These are phyloP conservation scores for Pilasporangium apinafurcum DNA, from an alignment of 352 stramenopile genomes.

Conservation along the genomic window DNA sequence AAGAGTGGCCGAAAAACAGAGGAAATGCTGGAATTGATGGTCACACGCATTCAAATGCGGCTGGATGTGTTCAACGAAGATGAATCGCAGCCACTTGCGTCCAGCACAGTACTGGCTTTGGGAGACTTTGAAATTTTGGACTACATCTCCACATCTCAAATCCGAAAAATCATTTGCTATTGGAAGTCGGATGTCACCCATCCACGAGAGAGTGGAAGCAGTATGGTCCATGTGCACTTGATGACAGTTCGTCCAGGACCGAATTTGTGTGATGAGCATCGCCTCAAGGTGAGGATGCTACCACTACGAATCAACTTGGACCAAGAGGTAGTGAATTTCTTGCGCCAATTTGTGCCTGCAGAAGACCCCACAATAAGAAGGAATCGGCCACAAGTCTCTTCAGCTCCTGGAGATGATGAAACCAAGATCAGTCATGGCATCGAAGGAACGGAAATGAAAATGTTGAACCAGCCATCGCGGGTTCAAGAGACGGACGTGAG, in stretches of 20 bases:
- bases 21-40: constrained; percentile 83
- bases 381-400: too few species aligned
- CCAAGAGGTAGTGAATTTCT: constrained; percentile 82
- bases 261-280: constrained; percentile 80
- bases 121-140: constrained; percentile 82
- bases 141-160: constrained; percentile 88
- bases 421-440: constrained; percentile 16
- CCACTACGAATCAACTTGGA: constrained; percentile 82
- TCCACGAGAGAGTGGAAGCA: constrained; percentile 77
- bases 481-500: constrained; percentile 37
- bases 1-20: constrained; percentile 83
- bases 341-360: constrained; percentile 73
- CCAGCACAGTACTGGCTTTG: constrained; percentile 66
- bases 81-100: constrained; percentile 62
- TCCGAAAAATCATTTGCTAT: constrained; percentile 88
- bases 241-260: constrained; percentile 71
- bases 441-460: constrained; percentile 51
- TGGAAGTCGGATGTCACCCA: constrained; percentile 85
- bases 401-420: constrained; percentile 16
- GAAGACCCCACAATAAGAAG: constrained; percentile 23
- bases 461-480: constrained; percentile 12
- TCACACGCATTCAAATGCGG: constrained; percentile 77
- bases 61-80: constrained; percentile 82
- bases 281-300: constrained; percentile 66
- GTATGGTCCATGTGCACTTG: constrained; percentile 74